Conservation (phyloP, 2,329 filamentous ascomycete genomes). For the Chrysosporium keratinophilum region DNA sequence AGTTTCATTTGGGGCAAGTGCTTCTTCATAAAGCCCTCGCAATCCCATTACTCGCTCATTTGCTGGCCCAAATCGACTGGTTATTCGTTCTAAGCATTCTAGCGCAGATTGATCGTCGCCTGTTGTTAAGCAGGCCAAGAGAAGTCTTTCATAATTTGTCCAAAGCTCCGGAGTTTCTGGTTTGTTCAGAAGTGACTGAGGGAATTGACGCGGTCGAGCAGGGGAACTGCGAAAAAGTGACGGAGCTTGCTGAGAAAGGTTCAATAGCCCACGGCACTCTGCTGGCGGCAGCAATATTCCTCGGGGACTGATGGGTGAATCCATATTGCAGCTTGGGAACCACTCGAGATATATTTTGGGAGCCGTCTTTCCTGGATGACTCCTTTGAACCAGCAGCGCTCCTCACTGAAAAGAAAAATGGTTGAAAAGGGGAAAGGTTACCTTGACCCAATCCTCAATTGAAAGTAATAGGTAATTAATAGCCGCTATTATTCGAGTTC, state of each 20-base stretch:
- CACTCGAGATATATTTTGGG: no score
- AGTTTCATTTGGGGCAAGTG: slow-evolving; percentile 55
- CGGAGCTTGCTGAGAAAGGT: slow-evolving; percentile 35
- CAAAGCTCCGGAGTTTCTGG: slow-evolving; percentile 70
- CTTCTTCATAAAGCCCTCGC: slow-evolving; percentile 73
- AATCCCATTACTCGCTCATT: slow-evolving; percentile 84
- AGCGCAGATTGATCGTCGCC: slow-evolving; percentile 71
- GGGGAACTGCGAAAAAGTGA: slow-evolving; percentile 41
- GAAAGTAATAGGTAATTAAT: no score
- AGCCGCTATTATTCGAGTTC: no score
- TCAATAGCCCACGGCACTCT: slow-evolving; percentile 18
- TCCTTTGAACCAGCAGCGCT: no score
- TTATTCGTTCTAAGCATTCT: slow-evolving; percentile 63
- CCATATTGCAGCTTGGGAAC: no score
- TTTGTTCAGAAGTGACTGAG: slow-evolving; percentile 42
- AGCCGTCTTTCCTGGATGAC: no score
- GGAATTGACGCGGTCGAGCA: slow-evolving; percentile 40
- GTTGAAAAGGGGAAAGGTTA: no score
- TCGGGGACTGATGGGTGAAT: no score
- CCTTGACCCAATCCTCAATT: no score
- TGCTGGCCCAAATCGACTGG: slow-evolving; percentile 65
- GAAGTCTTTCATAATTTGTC: slow-evolving; percentile 75
- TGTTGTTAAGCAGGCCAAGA: slow-evolving; percentile 72
- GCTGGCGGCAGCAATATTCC: not conserved
- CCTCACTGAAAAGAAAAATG: no score